These are phyloP conservation scores for Phytophthora cryptogea DNA, from an alignment of 352 stramenopile species.

Conservation along the genomic window DNA sequence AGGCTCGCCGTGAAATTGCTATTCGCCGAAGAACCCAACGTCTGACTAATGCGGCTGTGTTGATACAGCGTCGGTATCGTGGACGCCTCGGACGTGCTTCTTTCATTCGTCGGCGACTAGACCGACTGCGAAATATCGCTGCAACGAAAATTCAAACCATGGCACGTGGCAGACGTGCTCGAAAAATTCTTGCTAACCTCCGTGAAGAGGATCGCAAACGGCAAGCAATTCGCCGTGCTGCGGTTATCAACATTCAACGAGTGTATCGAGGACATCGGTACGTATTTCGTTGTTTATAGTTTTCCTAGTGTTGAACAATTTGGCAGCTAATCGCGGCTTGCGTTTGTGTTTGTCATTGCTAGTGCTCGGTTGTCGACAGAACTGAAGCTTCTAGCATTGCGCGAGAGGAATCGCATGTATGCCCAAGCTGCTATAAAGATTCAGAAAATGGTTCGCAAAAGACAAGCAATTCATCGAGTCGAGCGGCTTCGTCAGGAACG, in stretches of 20 bases:
- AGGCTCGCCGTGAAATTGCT: conserved; percentile 43
- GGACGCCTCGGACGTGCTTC: conserved; percentile 64
- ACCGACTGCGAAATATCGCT: conserved; percentile 46
- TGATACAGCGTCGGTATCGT: conserved; percentile 76
- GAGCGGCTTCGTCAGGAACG: conserved; percentile 36
- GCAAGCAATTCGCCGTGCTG: conserved; percentile 39
- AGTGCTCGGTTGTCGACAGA: conserved; percentile 68
- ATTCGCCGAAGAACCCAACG: conserved; percentile 20
- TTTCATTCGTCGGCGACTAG: conserved; percentile 65
- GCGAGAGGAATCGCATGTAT: conserved; percentile 60
- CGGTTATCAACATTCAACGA: conserved; percentile 65
- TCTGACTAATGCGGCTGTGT: conserved; percentile 49
- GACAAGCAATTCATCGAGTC: conserved; percentile 51
- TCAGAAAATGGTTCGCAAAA: conserved; percentile 55
- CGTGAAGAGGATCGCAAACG: conserved; percentile 36
- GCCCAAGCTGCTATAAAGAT: conserved; percentile 67
- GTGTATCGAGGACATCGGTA: conserved; percentile 77
- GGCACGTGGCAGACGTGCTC: conserved; percentile 43
- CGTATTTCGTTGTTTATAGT: neutral
- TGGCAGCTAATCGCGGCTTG: neutral
- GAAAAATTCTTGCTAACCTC: conserved; percentile 36
- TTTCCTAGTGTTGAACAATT: neutral
- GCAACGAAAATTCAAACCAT: conserved; percentile 64
- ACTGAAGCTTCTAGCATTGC: conserved; percentile 64
- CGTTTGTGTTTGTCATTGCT: conserved; percentile 2